Conservation (phyloP, 345 rosid genomes). For the Turritis glabra region DNA sequence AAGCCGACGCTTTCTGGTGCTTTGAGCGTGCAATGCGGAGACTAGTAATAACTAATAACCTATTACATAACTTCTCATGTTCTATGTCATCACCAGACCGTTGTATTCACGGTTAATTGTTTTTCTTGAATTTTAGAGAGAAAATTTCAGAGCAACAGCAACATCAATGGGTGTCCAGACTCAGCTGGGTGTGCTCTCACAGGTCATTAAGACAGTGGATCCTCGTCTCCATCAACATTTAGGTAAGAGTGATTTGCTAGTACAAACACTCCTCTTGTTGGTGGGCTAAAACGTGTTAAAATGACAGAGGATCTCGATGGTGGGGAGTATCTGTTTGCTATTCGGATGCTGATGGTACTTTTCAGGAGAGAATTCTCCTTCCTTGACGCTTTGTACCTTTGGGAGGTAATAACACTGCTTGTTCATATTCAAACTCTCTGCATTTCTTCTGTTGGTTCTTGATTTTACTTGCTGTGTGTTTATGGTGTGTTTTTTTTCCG, state of each 20-base stretch:
- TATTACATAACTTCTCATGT: conserved; percentile 20
- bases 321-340: conserved; percentile 90
- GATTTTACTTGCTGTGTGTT: conserved; percentile 12
- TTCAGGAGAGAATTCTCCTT: conserved; percentile 95
- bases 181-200: conserved; percentile 80
- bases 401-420: conserved; percentile 73
- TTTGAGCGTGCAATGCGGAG: conserved; percentile 89
- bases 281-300: conserved; percentile 5
- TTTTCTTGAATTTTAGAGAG: conserved; percentile 60
- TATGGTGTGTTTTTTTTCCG: neutral
- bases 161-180: conserved; percentile 88
- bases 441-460: neutral
- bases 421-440: neutral
- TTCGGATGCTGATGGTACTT: conserved; percentile 97
- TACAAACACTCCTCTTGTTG: conserved; percentile 4
- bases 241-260: conserved; percentile 49
- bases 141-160: conserved; percentile 73
- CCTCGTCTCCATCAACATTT: conserved; percentile 95
- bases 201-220: conserved; percentile 79
- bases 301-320: conserved; percentile 87
- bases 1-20: conserved; percentile 98
- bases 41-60: conserved; percentile 51
- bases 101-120: conserved; percentile 5
- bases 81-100: neutral
- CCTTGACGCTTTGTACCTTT: conserved; percentile 78